Percentiles rank a stretch among this genome's conserved stretches.
phyloP scores from a whole-genome alignment of 441 rosid genomes.

The Hura crepitans region DNA sequence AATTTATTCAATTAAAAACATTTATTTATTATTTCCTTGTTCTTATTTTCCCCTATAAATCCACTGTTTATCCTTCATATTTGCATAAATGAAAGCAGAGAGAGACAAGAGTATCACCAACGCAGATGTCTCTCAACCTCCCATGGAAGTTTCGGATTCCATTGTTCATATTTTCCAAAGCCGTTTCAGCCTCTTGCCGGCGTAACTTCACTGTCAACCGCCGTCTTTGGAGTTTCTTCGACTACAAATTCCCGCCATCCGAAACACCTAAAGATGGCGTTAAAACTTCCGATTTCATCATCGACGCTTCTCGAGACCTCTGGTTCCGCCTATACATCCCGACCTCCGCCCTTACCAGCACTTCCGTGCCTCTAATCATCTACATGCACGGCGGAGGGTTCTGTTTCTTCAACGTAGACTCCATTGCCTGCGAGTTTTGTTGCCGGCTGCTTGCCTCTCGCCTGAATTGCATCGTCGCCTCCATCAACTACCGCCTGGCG shows the following conservation, averaged over 20 bases:
- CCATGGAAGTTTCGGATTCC: background rate
- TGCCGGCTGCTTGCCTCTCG: background rate
- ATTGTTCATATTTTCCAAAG: background rate
- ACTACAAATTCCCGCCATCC: background rate
- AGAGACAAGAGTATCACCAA: too few relatives aligned
- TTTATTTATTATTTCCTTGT: too few relatives aligned
- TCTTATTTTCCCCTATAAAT: too few relatives aligned
- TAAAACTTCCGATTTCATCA: conserved; percentile 2
- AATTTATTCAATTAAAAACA: too few relatives aligned
- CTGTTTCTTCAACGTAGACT: background rate
- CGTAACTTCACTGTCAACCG: background rate
- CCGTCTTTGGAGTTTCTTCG: conserved; percentile 1
- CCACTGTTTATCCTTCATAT: too few relatives aligned
- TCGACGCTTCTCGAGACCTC: conserved; percentile 1
- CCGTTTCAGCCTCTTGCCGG: background rate
- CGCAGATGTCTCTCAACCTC: background rate
- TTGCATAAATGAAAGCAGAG: too few relatives aligned
- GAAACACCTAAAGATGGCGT: background rate
- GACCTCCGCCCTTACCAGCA: background rate
- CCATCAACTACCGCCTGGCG: conserved; percentile 17
- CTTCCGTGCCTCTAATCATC: background rate
- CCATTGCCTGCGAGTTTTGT: background rate
- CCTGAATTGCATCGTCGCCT: background rate
- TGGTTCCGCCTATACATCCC: conserved; percentile 6
- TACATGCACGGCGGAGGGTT: conserved; percentile 10